A percentile compares a stretch with the other conserved stretches of the same genome.
These are phyloP conservation scores for Apocynum venetum DNA, from an alignment of 257 asterid species.

Conservation along the genomic window DNA sequence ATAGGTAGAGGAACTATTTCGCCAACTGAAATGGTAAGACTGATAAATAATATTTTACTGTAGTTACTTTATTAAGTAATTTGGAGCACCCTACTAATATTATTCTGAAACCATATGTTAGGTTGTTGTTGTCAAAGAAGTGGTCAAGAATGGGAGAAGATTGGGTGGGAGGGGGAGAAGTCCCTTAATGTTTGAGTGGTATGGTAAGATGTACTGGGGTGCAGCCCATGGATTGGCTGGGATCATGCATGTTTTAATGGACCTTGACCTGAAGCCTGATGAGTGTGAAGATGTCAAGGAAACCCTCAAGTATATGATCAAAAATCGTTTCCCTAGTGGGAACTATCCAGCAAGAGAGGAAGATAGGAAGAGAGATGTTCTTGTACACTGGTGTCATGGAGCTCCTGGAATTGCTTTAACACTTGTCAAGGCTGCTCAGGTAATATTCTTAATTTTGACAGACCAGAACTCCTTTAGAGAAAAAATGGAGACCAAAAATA, in stretches of 20 bases:
- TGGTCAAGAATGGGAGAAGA: conserved; percentile 50
- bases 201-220: conserved; percentile 69
- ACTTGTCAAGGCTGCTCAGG: conserved; percentile 73
- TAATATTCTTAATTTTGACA: conserved; percentile 8
- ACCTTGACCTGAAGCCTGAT: conserved; percentile 45
- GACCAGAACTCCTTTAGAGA: not conserved
- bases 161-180: conserved; percentile 42
- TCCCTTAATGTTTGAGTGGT: conserved; percentile 68
- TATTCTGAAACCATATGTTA: conserved; percentile 19
- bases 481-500: not conserved
- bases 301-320: conserved; percentile 60
- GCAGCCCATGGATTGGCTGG: conserved; percentile 93
- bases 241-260: conserved; percentile 54
- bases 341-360: conserved; percentile 68
- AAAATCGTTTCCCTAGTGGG: conserved; percentile 51
- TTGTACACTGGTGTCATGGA: conserved; percentile 87
- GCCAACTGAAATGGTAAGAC: conserved; percentile 40
- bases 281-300: conserved; percentile 57
- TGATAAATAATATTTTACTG: not conserved
- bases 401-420: conserved; percentile 78
- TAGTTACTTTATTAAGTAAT: not conserved
- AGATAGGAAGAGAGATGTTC: conserved; percentile 42
- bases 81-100: not conserved
- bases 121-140: conserved; percentile 42
- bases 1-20: conserved; percentile 51